Conservation (phyloP, 345 rosid genomes). For the Acer campestre region DNA sequence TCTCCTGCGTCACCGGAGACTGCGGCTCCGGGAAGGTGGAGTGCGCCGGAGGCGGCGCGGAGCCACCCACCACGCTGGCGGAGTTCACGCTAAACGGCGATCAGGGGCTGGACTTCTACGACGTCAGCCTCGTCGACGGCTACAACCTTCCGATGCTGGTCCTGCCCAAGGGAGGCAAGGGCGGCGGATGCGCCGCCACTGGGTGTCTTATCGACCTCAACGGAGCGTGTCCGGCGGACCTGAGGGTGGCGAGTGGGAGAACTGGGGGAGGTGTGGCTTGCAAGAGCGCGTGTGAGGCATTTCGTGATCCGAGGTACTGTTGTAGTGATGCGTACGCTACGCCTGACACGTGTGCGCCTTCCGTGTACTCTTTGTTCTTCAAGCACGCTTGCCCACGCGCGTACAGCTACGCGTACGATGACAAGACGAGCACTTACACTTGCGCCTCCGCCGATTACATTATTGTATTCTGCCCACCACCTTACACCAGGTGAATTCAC, state of each 20-base stretch:
- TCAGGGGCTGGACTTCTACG: constrained; percentile 74
- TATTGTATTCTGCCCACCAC: constrained; percentile 85
- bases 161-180: constrained; percentile 44
- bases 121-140: constrained; percentile 77
- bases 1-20: constrained; percentile 73
- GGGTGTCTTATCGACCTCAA: constrained; percentile 86
- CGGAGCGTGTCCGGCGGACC: constrained; percentile 70
- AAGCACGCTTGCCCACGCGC: constrained; percentile 91
- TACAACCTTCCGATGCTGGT: constrained; percentile 71
- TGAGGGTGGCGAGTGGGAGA: constrained; percentile 44
- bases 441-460: constrained; percentile 68
- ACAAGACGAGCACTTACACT: constrained; percentile 83
- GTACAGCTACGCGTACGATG: constrained; percentile 91
- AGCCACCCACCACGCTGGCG: constrained; percentile 85
- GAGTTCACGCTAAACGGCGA: constrained; percentile 89
- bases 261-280: constrained; percentile 49
- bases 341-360: constrained; percentile 80
- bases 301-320: constrained; percentile 67
- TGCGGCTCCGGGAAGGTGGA: constrained; percentile 75
- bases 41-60: constrained; percentile 72
- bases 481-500: constrained; percentile 71
- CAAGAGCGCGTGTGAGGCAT: constrained; percentile 92
- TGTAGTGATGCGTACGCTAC: constrained; percentile 75
- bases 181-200: constrained; percentile 77
- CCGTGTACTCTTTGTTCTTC: constrained; percentile 63